Base-by-base conservation (phyloP, 1,139 yeast species). In the Suhomyces chickasaworum region DNA sequence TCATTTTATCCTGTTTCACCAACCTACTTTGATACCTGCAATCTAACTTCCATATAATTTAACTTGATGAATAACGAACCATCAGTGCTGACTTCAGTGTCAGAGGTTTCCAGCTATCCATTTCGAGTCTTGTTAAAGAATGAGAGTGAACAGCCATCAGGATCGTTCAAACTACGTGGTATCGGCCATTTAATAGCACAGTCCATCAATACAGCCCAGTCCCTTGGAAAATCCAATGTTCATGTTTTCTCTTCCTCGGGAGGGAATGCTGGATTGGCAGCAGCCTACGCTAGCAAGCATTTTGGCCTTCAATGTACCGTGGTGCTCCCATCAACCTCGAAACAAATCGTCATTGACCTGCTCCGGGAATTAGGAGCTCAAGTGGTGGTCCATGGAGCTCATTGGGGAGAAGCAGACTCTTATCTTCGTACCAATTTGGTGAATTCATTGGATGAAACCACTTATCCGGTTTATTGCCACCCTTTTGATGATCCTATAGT, bases 211-310 rank as follows among this genome's bases (percentile, higher is more conserved):
- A 50, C 51, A 13, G 66, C 71, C 2, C 48, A 52, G 15, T 45
- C 34, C 4, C 44, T 44, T n/a, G 56, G 53, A 7, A 48, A 52
- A 13, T 44, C 53, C 4, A 48, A 49, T 13, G 59, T 69, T 10
- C 64, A 61, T 16, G 68, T 71, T 5, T 71, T 65, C 49, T 71
- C 75, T n/a, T 68, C 75, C 3, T 66, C 73, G 39, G 78, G 77
- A 7, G 78, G 77, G 5, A 73, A 73, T 52, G 78, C 78, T n/a
- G 78, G 77, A 0, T 57, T 73, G 38, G 76, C 77, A 10, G 78
- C 77, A 9, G 78, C 76, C 2, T 72, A 68, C 47, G 64, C 68
- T 45, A 63, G 71, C 2, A 50, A 55, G 22, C 56, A 53, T 47
- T 68, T 59, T 48, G 46, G 53, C 2, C 57, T 70, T 3, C 50